A percentile compares a stretch with the other conserved stretches of the same genome.
Evolutionary conservation across 2,329 filamentous ascomycete species (phyloP).

Genomic region (Ophiostoma montium): DNA sequence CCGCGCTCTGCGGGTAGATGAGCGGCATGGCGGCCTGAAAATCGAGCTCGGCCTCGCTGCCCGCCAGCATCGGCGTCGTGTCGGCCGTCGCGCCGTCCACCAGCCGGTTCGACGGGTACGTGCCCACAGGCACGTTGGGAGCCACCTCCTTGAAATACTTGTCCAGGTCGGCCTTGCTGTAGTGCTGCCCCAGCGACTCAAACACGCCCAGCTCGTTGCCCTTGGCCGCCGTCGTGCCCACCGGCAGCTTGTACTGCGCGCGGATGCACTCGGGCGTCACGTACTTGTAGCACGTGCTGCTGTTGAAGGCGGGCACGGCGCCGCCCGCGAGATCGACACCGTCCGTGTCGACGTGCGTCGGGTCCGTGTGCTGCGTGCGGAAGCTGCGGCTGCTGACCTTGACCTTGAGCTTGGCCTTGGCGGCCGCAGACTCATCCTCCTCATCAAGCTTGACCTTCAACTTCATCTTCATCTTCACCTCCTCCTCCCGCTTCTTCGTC

Average conservation of each 20-base stretch:
- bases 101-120: conserved; percentile 16
- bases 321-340: neutral
- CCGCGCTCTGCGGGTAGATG: conserved; percentile 33
- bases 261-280: conserved; percentile 12
- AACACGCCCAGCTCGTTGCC: conserved; percentile 18
- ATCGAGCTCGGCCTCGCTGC: conserved; percentile 30
- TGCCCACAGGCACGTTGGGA: conserved; percentile 15
- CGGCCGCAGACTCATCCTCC: neutral
- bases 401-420: neutral
- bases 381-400: conserved; percentile 1
- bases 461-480: neutral
- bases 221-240: conserved; percentile 10
- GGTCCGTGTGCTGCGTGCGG: conserved; percentile 2
- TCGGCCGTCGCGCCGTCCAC: conserved; percentile 16
- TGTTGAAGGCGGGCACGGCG: conserved; percentile 9
- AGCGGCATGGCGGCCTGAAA: conserved; percentile 33
- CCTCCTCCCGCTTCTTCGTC: conserved; percentile 1
- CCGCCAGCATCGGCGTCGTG: conserved; percentile 1
- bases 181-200: conserved; percentile 16
- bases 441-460: neutral
- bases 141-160: conserved; percentile 13
- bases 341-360: conserved; percentile 1
- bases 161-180: conserved; percentile 17
- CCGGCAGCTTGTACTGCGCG: conserved; percentile 15
- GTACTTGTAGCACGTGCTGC: conserved; percentile 12